A percentile compares a stretch with the other conserved stretches of the same genome.
Conservation (phyloP, 2,329 filamentous ascomycete species). For the Biscogniauxia sp. region DNA sequence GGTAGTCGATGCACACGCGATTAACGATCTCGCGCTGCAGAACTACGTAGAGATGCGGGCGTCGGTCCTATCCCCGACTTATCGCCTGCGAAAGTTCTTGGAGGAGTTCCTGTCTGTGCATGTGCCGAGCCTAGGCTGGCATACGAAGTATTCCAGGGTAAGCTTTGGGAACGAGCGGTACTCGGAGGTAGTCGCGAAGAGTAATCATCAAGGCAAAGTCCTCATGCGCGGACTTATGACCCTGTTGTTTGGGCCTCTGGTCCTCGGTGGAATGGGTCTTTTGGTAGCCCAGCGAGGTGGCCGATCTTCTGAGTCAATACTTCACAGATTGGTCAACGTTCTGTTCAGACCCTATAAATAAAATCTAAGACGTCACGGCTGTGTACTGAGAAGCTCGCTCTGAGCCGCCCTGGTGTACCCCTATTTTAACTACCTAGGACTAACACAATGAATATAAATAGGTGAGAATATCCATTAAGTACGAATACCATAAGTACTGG, state of each 20-base stretch:
- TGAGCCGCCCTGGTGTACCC: background rate
- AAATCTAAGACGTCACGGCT: background rate
- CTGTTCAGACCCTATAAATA: background rate
- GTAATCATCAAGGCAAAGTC: conserved; percentile 65
- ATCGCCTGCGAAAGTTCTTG: conserved; percentile 77
- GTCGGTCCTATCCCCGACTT: conserved; percentile 74
- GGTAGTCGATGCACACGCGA: conserved; percentile 76
- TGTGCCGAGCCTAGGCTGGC: conserved; percentile 77
- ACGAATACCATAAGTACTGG: background rate
- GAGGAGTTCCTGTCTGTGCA: conserved; percentile 81
- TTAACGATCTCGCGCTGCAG: conserved; percentile 85
- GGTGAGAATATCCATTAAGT: background rate
- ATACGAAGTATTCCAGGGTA: conserved; percentile 87
- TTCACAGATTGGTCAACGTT: conserved; percentile 14
- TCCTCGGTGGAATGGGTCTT: conserved; percentile 21
- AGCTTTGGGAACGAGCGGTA: conserved; percentile 94
- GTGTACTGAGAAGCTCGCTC: background rate
- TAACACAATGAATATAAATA: background rate
- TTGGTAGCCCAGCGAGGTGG: conserved; percentile 7
- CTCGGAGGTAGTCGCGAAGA: conserved; percentile 71
- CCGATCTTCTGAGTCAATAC: conserved; percentile 5
- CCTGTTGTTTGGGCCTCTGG: conserved; percentile 27
- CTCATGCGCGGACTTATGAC: conserved; percentile 47
- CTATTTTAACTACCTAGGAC: background rate
- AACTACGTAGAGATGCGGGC: conserved; percentile 95